Conservation (phyloP, 768 basidiomycete genomes). For the Lactifluus pinguis region DNA sequence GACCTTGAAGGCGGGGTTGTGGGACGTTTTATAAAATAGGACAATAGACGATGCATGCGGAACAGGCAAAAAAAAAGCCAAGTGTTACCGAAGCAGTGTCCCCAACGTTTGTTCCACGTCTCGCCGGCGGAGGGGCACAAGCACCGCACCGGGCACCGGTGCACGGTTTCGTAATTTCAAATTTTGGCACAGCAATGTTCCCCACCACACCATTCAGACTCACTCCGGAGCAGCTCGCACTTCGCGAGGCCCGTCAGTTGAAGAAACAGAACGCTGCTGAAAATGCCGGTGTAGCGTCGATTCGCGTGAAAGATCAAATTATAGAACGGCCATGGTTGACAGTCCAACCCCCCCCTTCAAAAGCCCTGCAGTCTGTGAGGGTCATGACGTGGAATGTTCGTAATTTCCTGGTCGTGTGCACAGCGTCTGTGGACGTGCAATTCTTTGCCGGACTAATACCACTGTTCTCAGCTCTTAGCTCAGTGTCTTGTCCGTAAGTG, state of each 20-base stretch:
- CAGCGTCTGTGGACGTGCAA: background rate
- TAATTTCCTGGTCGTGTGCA: conserved; percentile 20
- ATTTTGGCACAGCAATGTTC: background rate
- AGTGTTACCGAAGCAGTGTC: background rate
- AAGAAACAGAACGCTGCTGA: conserved; percentile 36
- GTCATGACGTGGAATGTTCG: conserved; percentile 82
- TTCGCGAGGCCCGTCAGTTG: conserved; percentile 37
- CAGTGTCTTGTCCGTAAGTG: conserved; percentile 72
- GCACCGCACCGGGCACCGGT: too few relatives aligned
- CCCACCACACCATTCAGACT: conserved; percentile 23
- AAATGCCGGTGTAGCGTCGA: background rate
- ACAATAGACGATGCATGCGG: conserved; percentile 10
- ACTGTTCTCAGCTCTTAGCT: conserved; percentile 50
- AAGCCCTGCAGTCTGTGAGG: conserved; percentile 29
- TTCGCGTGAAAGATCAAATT: conserved; percentile 22
- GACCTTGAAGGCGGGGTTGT: background rate
- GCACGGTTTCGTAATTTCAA: background rate
- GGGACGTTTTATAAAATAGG: conserved; percentile 4
- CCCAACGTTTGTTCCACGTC: too few relatives aligned
- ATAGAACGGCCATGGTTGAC: conserved; percentile 32
- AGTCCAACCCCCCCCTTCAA: conserved; percentile 13
- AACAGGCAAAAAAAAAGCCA: background rate
- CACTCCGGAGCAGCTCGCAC: conserved; percentile 49
- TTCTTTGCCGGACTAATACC: background rate
- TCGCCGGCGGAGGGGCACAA: too few relatives aligned